A percentile compares a stretch with the other conserved stretches of the same genome.
Evolutionary conservation across 148 eudicot species (phyloP).

Genomic region (Cornus florida): DNA sequence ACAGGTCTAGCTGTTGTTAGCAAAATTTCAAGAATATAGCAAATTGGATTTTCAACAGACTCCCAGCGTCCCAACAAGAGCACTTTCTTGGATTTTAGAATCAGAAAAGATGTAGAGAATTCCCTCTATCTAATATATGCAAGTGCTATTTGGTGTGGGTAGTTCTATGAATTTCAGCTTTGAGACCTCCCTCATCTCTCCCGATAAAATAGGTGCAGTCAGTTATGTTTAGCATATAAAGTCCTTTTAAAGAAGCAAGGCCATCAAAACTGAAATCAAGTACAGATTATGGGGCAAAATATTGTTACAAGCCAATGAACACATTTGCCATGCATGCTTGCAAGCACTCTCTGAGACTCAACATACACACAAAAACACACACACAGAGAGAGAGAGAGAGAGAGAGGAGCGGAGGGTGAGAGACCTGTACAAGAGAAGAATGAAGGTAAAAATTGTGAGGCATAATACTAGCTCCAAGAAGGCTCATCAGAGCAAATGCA

Average conservation of each 20-base stretch:
- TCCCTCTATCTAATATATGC: not conserved
- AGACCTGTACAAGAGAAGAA: slow-evolving; percentile 91
- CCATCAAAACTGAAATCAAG: not conserved
- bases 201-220: too few relatives aligned
- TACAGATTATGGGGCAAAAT: not conserved
- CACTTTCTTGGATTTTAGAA: not conserved
- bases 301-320: not conserved
- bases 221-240: too few relatives aligned
- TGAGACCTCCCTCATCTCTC: too few relatives aligned
- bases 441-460: slow-evolving; percentile 95
- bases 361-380: slow-evolving; percentile 1
- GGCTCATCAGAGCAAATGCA: slow-evolving; percentile 82
- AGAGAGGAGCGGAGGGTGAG: slow-evolving; percentile 18
- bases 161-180: not conserved
- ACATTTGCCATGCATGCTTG: not conserved
- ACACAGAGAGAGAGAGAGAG: not conserved
- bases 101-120: not conserved
- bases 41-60: not conserved
- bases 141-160: not conserved
- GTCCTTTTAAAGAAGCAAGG: too few relatives aligned
- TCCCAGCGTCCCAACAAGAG: not conserved
- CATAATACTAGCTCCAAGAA: slow-evolving; percentile 88
- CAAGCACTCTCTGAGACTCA: not conserved
- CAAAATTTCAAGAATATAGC: not conserved
- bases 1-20: not conserved